Evolutionary conservation across 805 yeast species (phyloP).

Genomic region (Metschnikowia santaceciliae): DNA sequence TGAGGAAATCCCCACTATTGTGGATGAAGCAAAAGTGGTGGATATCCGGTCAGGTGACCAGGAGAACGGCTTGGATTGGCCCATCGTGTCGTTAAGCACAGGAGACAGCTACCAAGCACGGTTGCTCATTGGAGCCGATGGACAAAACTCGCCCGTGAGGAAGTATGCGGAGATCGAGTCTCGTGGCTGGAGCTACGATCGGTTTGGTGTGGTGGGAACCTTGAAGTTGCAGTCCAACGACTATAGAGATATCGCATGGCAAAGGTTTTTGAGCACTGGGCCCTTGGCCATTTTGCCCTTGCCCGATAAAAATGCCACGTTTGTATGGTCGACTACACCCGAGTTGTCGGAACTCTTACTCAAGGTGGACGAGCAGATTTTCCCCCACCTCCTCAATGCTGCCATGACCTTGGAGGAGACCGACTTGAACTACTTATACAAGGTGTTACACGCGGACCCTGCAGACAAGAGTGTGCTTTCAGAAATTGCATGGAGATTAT

Average conservation of each 20-base stretch:
- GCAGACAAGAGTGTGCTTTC: conserved; percentile 48
- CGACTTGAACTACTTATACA: conserved; percentile 71
- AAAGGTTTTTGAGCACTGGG: conserved; percentile 85
- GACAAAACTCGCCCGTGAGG: conserved; percentile 90
- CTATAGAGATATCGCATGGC: conserved; percentile 79
- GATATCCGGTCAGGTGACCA: conserved; percentile 35
- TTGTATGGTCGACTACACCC: conserved; percentile 91
- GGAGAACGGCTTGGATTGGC: conserved; percentile 57
- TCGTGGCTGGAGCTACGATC: conserved; percentile 87
- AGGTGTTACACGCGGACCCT: conserved; percentile 33
- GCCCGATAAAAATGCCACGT: conserved; percentile 80
- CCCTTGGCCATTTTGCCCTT: conserved; percentile 90
- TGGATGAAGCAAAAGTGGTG: conserved; percentile 66
- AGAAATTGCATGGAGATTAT: conserved; percentile 72
- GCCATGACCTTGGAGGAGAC: conserved; percentile 74
- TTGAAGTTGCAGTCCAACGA: conserved; percentile 71
- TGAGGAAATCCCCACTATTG: conserved; percentile 34
- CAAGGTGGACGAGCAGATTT: conserved; percentile 55
- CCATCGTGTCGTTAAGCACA: conserved; percentile 60
- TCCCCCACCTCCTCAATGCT: conserved; percentile 75
- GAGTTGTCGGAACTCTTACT: conserved; percentile 63
- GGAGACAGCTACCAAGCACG: conserved; percentile 67
- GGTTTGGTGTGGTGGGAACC: conserved; percentile 92
- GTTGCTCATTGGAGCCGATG: conserved; percentile 92
- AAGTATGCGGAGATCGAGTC: conserved; percentile 75